phyloP scores from a whole-genome alignment of 345 rosid genomes.

The Citrus trifoliata region DNA sequence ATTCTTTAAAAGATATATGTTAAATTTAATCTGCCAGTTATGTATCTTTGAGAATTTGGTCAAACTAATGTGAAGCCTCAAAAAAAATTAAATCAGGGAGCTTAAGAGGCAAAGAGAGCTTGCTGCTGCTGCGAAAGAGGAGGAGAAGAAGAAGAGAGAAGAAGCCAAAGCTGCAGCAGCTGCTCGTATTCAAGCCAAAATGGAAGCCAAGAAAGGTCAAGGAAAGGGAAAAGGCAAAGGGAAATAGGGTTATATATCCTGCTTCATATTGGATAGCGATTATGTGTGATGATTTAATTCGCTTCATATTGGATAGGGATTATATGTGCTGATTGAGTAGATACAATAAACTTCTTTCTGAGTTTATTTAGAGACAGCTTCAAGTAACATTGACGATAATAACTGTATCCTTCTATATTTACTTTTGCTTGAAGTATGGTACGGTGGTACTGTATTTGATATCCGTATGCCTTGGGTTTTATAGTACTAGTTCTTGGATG shows the following conservation, averaged over 20 bases:
- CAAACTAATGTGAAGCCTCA: not conserved
- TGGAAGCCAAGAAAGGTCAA: constrained; percentile 74
- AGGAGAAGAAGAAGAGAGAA: constrained; percentile 83
- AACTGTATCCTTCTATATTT: not conserved
- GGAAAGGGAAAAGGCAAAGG: constrained; percentile 88
- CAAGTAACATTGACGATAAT: not conserved
- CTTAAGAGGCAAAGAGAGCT: constrained; percentile 89
- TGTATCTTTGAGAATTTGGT: not conserved
- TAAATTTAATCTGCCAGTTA: not conserved
- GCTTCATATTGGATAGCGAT: not conserved
- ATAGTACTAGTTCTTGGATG: no score
- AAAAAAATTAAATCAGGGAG: constrained; percentile 43
- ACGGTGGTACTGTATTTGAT: not conserved
- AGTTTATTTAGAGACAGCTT: not conserved
- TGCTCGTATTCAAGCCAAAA: constrained; percentile 87
- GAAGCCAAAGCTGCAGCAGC: constrained; percentile 93
- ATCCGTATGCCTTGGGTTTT: not conserved
- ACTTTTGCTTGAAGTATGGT: not conserved
- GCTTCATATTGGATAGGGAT: not conserved
- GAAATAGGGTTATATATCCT: constrained; percentile 31
- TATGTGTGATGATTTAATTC: not conserved
- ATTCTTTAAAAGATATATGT: not conserved
- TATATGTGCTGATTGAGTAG: not conserved
- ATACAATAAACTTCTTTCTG: not conserved
- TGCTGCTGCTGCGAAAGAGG: constrained; percentile 76